Evolutionary conservation across 192 early-diverging fungal genomes (phyloP), one percentile per base, ranked within the genome.

Genomic region (Obelidium mucronatum): DNA sequence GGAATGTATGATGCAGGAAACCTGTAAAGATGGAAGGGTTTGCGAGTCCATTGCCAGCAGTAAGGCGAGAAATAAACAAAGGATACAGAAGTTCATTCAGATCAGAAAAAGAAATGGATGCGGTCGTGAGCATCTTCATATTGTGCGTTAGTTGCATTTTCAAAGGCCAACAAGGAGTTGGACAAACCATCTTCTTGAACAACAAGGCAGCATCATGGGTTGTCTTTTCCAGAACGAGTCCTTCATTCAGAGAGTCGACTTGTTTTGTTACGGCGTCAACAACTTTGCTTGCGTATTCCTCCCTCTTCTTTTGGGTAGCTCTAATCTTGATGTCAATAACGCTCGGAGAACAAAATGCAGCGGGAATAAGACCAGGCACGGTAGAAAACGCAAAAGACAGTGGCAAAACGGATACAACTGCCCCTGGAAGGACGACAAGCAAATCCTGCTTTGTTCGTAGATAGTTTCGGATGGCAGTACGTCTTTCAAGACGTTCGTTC

Each of bases 1-100:
- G 76, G 54, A 73, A 54, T 2, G 67, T 63, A 28, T 73, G 34
- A 28, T 71, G 60, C 22, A 78, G 35, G 67, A 61, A 78, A 24
- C 55, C 24, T 36, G 72, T 51, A 33, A 74, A 33, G 1, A 40
- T 4, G 26, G 56, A 17, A n/a, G 72, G 72, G 4, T 54, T 33
- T 30, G 52, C 56, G 31, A 74, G 72, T 5, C 33, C 31, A 33
- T 24, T 22, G 26, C 37, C 30, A 31, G 72, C 72, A 24, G 72
- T 61, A 6, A 74, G 39, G 30, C 60, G 35, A 8, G 72, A 8
- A 24, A 44, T 33, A 42, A 74, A 74, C 8, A 74, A 26, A 15
- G 72, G 59, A 39, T 34, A 62, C 6, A 74, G 42, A 15, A 74
- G 60, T 24, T 56, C 13, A 31, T 40, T 74, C 17, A 74, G 59